These are phyloP conservation scores for Rubus parviflorus DNA, from an alignment of 306 rosid species.

Conservation along the genomic window DNA sequence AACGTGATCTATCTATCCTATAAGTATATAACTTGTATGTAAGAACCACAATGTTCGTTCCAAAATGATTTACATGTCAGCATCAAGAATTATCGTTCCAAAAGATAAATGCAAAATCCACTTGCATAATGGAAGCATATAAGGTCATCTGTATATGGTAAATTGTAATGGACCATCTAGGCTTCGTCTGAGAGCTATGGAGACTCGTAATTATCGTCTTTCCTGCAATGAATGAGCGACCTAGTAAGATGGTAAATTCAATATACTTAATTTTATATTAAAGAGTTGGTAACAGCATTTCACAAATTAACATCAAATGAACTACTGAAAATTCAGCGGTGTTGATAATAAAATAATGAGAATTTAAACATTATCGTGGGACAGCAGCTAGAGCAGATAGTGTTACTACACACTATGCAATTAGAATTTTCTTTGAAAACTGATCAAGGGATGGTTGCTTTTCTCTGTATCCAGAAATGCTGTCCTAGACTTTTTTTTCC, in stretches of 20 bases:
- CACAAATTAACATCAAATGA: neutral
- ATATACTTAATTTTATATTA: neutral
- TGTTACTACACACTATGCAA: neutral
- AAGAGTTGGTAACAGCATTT: neutral
- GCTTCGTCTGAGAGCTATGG: slow-evolving; percentile 6
- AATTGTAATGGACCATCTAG: neutral
- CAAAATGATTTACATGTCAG: slow-evolving; percentile 1
- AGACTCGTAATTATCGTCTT: neutral
- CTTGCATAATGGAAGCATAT: neutral
- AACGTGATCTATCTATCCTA: neutral
- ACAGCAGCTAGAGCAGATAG: neutral
- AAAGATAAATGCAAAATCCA: neutral
- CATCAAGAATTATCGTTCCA: neutral
- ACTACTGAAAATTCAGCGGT: neutral
- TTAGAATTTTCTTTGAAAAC: too few relatives aligned
- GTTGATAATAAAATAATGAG: too few relatives aligned
- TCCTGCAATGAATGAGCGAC: slow-evolving; percentile 5
- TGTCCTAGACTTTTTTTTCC: neutral
- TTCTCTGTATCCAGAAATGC: neutral
- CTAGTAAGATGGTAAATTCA: neutral
- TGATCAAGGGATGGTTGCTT: neutral
- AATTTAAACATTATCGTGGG: neutral
- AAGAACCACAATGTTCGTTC: neutral
- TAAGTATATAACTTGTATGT: neutral
- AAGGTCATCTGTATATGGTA: neutral